Base-by-base conservation (phyloP, 139 green algal species). In the Yamagishiella unicocca region DNA sequence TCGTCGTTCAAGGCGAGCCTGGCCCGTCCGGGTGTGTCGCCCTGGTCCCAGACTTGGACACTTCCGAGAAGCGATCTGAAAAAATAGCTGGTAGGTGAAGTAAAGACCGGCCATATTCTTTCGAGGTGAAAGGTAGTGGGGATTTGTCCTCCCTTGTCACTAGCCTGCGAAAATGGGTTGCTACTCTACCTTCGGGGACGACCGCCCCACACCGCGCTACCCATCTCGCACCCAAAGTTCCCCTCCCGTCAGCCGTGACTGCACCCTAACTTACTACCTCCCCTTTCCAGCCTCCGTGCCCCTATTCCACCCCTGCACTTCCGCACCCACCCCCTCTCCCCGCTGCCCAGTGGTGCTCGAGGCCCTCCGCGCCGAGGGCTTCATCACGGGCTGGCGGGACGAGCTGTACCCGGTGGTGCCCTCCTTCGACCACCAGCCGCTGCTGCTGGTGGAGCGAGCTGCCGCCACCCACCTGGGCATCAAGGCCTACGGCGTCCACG, bases 331-430 rank as follows among this genome's bases (percentile, higher is more conserved):
- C 40, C 9, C 21, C 27, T 43, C 35, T 45, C 33, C 12, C 66
- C 66, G 46, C 54, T 2, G 27, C 50, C 31, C 82, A 87, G 84
- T 6, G 25, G 90, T 94, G n/a, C 38, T 93, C 45, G 12, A 81
- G 31, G 4, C 21, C 10, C 89, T 98, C n/a, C 70, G 89, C 14
- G 61, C 89, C 10, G 83, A 95, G 46, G 94, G 95, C 0, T 43
- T 96, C 10, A 94, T 99, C 31, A 89, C 74, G 9, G 96, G 97
- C 7, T 99, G 97, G 97, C 89, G 97, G 0, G 88, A 98, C 55
- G 97, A 99, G 93, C 93, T 98, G 22, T 99, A 98, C 88, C 97
- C 97, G 0, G 96, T 98, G 8, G 87, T 87, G 2, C 33, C 75
- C 14, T 77, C 87, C 0, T 99, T 97, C 58, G 45, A 96, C 74